Evolutionary conservation across 768 basidiomycete species (phyloP).

Genomic region (Lactarius psammicola): DNA sequence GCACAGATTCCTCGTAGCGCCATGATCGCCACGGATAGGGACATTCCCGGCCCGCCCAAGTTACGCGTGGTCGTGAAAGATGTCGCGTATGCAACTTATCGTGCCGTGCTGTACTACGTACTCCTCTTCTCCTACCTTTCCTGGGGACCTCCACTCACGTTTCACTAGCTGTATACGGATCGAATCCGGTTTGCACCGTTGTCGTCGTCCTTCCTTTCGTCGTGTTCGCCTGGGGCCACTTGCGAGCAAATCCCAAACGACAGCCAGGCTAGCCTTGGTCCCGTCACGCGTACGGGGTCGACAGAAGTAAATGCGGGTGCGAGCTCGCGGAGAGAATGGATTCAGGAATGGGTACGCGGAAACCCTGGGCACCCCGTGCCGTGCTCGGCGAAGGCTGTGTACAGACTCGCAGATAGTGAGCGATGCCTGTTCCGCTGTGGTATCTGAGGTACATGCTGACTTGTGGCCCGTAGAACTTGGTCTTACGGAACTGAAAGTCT

Average conservation of each 20-base stretch:
- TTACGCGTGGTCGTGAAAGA: conserved; percentile 53
- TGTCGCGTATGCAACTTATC: conserved; percentile 62
- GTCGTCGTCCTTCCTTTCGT: conserved; percentile 59
- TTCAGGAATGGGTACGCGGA: conserved; percentile 60
- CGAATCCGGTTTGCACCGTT: conserved; percentile 81
- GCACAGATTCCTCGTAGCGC: conserved; percentile 1
- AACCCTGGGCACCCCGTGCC: conserved; percentile 64
- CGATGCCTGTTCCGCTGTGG: conserved; percentile 32
- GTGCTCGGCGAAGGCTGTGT: conserved; percentile 83
- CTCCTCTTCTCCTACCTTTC: neutral
- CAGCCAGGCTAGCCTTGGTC: conserved; percentile 36
- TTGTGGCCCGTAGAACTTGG: conserved; percentile 54
- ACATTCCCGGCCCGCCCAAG: conserved; percentile 45
- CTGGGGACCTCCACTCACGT: neutral
- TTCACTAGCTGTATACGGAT: conserved; percentile 75
- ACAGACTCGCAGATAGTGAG: conserved; percentile 76
- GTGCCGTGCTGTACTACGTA: conserved; percentile 76
- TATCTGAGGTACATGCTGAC: neutral
- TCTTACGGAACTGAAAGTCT: conserved; percentile 65
- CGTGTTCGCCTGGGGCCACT: conserved; percentile 22
- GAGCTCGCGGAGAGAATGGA: conserved; percentile 62
- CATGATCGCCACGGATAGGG: neutral
- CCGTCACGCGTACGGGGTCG: conserved; percentile 23
- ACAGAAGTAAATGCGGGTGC: conserved; percentile 28
- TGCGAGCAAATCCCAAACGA: conserved; percentile 36